Base-by-base conservation (phyloP, 495 filamentous ascomycete genomes). In the Lepidopterella palustris region DNA sequence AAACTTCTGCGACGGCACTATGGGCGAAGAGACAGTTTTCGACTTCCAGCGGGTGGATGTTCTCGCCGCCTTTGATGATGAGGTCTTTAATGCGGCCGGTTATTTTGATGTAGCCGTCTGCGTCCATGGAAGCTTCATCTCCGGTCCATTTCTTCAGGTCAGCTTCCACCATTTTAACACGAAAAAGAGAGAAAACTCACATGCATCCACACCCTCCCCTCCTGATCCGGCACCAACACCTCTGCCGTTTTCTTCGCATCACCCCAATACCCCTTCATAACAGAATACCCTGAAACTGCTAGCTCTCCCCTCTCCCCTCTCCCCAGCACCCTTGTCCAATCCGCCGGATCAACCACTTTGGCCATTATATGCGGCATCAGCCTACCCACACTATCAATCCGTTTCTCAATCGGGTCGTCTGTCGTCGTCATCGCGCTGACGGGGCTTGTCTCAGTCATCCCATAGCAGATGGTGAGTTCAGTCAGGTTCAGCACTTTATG, bases 391-490 rank as follows among this genome's bases (percentile, higher is more conserved):
- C 80, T 87, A 40, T 83, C 77, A 29, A 92, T 84, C 8, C 93
- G 77, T 68, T 90, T 89, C n/a, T 80, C 80, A 4, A 92, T 75
- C 0, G 91, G 86, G 68, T 97, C 93, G 39, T 84, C 74, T 0
- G 87, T 92, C 0, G 87, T 81, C 0, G 92, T 98, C 92, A 97
- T 97, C 47, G 82, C 83, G 40, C 83, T 87, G 0, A 50, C 91
- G n/a, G 93, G 93, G 49, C 82, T 86, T 0, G 93, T 98, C 73
- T 98, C 93, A 13, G 93, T 98, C 93, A 98, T 98, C 35, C 91
- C 93, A 72, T 98, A 98, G 77, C 93, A 96, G 65, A 96, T 97
- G 0, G 92, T 96, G 55, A 97, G 69, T 27, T 96, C 88, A 0
- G 81, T 84, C 27, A 98, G 75, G 49, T 95, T 95, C 4, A 97